Conservation (phyloP, 225 moss, liverwort and hornwort genomes). For the Marchantia paleacea region DNA sequence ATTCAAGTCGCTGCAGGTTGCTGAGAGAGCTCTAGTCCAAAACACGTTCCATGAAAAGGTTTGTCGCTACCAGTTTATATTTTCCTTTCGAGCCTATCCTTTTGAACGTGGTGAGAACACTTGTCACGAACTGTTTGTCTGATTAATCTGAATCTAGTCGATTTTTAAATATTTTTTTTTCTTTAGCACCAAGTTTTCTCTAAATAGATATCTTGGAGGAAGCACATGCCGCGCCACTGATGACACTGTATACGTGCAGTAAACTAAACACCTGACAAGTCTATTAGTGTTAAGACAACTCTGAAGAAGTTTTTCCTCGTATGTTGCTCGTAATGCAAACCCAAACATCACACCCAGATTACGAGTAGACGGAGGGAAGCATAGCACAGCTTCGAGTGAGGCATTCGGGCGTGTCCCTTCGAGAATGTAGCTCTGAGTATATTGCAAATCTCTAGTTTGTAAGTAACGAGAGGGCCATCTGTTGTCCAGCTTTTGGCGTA, state of each 20-base stretch:
- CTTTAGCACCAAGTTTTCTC: too few species aligned
- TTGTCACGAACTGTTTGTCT: too few species aligned
- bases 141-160: too few species aligned
- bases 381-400: background rate
- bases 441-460: too few species aligned
- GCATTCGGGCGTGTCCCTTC: background rate
- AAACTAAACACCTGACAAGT: background rate
- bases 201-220: background rate
- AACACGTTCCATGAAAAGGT: conserved; percentile 89
- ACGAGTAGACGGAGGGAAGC: background rate
- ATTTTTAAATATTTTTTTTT: too few species aligned
- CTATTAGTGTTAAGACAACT: background rate
- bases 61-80: background rate
- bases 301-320: background rate
- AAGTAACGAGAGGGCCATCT: background rate
- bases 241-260: background rate
- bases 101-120: too few species aligned
- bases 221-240: background rate
- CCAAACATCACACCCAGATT: background rate
- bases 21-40: conserved; percentile 77
- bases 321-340: background rate
- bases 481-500: conserved; percentile 72
- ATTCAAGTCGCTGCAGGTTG: conserved; percentile 74
- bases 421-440: too few species aligned
- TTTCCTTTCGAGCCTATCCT: background rate